A percentile compares a stretch with the other conserved stretches of the same genome.
These are phyloP conservation scores for Nemania sp. DNA, from an alignment of 2,329 filamentous ascomycete species.

Conservation along the genomic window DNA sequence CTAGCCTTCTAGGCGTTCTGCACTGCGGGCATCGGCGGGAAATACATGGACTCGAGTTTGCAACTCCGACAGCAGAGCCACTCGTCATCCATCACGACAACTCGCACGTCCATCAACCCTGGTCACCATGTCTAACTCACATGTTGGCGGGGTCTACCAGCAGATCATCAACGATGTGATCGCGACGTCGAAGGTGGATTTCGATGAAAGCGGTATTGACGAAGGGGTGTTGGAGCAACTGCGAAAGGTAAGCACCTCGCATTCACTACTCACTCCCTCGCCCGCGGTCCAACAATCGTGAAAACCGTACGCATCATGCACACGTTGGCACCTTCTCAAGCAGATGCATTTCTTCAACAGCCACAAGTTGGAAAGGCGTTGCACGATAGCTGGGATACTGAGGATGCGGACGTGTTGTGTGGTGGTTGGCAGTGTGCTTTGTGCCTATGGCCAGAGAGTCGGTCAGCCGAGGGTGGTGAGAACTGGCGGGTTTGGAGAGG, in stretches of 20 bases:
- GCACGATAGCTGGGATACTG: not conserved
- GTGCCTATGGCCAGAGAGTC: slow-evolving; percentile 24
- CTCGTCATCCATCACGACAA: slow-evolving; percentile 1
- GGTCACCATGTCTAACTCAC: slow-evolving; percentile 59
- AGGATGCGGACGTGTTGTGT: slow-evolving; percentile 1
- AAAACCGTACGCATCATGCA: slow-evolving; percentile 7
- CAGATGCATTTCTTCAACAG: not conserved
- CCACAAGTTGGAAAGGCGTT: not conserved
- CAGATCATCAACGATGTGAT: slow-evolving; percentile 83
- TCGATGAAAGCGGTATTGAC: slow-evolving; percentile 94
- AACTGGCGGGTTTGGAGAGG: slow-evolving; percentile 46
- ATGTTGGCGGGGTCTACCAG: slow-evolving; percentile 78
- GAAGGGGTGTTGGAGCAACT: slow-evolving; percentile 84
- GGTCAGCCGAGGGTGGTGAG: slow-evolving; percentile 43
- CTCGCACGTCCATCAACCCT: slow-evolving; percentile 2
- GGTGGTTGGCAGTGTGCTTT: slow-evolving; percentile 20
- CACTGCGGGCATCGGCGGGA: slow-evolving; percentile 1
- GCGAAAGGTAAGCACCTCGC: slow-evolving; percentile 69
- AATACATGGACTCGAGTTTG: slow-evolving; percentile 21
- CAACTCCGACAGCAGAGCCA: not conserved
- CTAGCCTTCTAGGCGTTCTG: not conserved
- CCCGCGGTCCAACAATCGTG: too few species aligned
- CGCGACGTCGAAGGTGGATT: slow-evolving; percentile 88
- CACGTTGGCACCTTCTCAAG: not conserved
- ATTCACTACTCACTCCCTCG: not conserved